Evolutionary conservation across 139 green algal species (phyloP), one percentile per base, ranked within the genome.

Genomic region (Chlorella ohadii): DNA sequence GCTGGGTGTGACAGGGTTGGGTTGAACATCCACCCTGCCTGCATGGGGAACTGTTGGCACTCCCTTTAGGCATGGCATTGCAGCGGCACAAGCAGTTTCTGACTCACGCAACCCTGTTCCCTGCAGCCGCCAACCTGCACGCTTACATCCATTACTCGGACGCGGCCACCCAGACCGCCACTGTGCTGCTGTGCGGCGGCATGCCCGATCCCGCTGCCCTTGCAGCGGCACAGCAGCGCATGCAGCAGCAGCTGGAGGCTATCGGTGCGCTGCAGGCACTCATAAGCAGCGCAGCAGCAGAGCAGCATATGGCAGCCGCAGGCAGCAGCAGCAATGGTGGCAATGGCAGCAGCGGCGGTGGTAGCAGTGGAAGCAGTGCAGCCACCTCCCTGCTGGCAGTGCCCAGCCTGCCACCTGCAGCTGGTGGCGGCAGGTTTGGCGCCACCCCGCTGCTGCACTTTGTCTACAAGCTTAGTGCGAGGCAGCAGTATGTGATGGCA

Each of bases 81-180:
- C 19, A 67, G 33, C 23, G 33, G 61, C 23, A 67, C 61, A 33
- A 33, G 23, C 61, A 2, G 2, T 1, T 31, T 28, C 15, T 34
- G 65, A 5, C 65, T 41, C 23, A 41, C 34, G 6, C 65, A 28
- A 25, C 31, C 11, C 31, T 47, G 13, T 0, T 44, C 22, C 33
- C 59, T 61, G 76, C 76, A 82, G 75, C 87, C 34, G 94, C 91
- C 34, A 96, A 96, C 86, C 86, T 98, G 66, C 93, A 98, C 73
- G 94, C 95, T 6, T 96, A 97, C 71, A 91, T 98, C 23, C 33
- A 84, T 59, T 95, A 91, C 88, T 34, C 94, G 33, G 86, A 95
- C 22, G 51, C 78, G 6, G 72, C 71, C 39, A 71, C 61, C 38
- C 41, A 78, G 44, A 84, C 72, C 56, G 81, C 57, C 12, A 41